Conservation (phyloP, 495 filamentous ascomycete genomes). For the Cryomyces minteri region DNA sequence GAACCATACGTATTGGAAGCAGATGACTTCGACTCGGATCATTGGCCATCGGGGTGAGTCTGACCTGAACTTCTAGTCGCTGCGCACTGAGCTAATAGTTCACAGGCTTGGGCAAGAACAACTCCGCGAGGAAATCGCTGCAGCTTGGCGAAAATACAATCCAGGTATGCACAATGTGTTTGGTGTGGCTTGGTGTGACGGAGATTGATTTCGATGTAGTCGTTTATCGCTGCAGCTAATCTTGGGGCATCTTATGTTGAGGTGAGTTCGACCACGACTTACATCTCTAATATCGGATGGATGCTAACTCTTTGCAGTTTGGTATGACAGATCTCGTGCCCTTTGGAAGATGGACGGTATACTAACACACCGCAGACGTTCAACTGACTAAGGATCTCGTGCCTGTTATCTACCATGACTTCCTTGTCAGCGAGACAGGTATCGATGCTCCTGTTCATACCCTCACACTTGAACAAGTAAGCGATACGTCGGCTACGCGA, state of each 20-base stretch:
- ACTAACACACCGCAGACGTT: slow-evolving; percentile 40
- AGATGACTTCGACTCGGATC: slow-evolving; percentile 62
- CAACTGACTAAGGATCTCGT: slow-evolving; percentile 98
- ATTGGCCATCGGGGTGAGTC: slow-evolving; percentile 66
- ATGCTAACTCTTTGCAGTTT: slow-evolving; percentile 12
- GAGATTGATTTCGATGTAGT: slow-evolving; percentile 34
- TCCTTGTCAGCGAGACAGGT: slow-evolving; percentile 93
- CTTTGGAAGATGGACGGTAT: not conserved
- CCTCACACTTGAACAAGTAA: slow-evolving; percentile 67
- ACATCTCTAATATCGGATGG: too few species aligned
- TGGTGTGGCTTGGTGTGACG: not conserved
- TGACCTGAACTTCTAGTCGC: not conserved
- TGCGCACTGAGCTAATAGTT: slow-evolving; percentile 2
- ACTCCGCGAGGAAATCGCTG: slow-evolving; percentile 57
- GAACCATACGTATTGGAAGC: slow-evolving; percentile 91
- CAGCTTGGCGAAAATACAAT: slow-evolving; percentile 95
- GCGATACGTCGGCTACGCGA: not conserved
- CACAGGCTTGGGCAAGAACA: slow-evolving; percentile 72
- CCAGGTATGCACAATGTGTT: slow-evolving; percentile 19
- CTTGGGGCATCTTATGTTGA: slow-evolving; percentile 85
- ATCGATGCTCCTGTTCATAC: slow-evolving; percentile 95
- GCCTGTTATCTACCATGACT: slow-evolving; percentile 98
- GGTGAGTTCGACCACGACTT: slow-evolving; percentile 19
- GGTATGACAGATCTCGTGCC: slow-evolving; percentile 6
- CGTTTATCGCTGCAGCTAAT: slow-evolving; percentile 91